These are phyloP conservation scores for bread wheat (Triticum aestivum) DNA, from an alignment of 176 grass and related monocot species.

Conservation along the genomic window DNA sequence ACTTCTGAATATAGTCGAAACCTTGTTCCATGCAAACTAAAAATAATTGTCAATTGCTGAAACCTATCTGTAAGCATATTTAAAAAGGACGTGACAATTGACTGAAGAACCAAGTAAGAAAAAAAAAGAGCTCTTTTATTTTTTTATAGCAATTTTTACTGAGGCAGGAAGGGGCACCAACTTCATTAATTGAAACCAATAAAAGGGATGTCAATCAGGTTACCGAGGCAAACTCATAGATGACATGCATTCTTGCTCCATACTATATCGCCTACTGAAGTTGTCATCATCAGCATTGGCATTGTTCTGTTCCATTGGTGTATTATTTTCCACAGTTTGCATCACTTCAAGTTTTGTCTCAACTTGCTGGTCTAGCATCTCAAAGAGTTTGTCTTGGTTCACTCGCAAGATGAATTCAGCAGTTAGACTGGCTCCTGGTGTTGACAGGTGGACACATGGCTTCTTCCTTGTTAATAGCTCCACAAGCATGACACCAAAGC, in stretches of 20 bases:
- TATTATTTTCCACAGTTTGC: background rate
- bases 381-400: slow-evolving; percentile 11
- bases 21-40: background rate
- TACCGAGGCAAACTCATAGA: slow-evolving; percentile 22
- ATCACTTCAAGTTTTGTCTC: slow-evolving; percentile 32
- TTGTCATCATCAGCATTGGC: background rate
- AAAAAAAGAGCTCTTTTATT: no score
- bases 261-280: slow-evolving; percentile 22
- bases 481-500: slow-evolving; percentile 50
- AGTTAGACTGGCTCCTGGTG: background rate
- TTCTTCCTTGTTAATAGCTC: slow-evolving; percentile 35
- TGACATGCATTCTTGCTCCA: slow-evolving; percentile 31
- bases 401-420: slow-evolving; percentile 13
- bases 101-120: background rate
- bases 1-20: background rate
- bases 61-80: background rate
- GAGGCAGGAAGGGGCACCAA: background rate
- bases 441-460: slow-evolving; percentile 14
- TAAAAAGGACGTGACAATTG: background rate
- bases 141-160: background rate
- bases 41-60: background rate
- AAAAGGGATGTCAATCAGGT: background rate
- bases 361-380: slow-evolving; percentile 25
- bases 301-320: background rate
- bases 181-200: background rate